phyloP scores from a whole-genome alignment of 2,329 filamentous ascomycete genomes.

The Nothophoma quercina region DNA sequence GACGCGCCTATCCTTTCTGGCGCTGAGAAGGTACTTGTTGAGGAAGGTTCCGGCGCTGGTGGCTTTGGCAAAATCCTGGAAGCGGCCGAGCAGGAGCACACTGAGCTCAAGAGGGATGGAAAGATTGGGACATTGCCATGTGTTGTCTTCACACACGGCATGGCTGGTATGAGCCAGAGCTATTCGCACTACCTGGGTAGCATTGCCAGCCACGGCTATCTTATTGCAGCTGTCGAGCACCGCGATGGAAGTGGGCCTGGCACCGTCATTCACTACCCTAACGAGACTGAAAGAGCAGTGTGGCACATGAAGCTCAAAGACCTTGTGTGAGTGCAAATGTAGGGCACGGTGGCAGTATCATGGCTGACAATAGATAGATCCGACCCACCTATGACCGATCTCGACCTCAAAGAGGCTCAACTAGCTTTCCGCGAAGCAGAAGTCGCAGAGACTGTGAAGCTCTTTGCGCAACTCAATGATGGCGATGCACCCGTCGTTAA shows the following conservation, averaged over 20 bases:
- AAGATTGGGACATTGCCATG: conserved; percentile 48
- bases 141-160: conserved; percentile 57
- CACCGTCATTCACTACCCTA: conserved; percentile 48
- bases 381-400: conserved; percentile 40
- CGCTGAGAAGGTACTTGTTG: conserved; percentile 29
- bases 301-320: conserved; percentile 50
- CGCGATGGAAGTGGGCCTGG: conserved; percentile 57
- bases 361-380: conserved; percentile 17
- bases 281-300: conserved; percentile 43
- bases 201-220: conserved; percentile 55
- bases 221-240: conserved; percentile 58
- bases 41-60: conserved; percentile 25
- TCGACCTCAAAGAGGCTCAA: conserved; percentile 53
- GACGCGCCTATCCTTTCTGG: conserved; percentile 51
- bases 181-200: conserved; percentile 58
- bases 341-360: too few relatives aligned
- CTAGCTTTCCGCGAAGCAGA: conserved; percentile 56
- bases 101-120: conserved; percentile 35
- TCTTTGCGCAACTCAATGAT: conserved; percentile 51
- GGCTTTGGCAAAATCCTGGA: conserved; percentile 27
- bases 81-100: conserved; percentile 29
- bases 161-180: conserved; percentile 55
- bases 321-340: conserved; percentile 31
- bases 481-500: conserved; percentile 47
- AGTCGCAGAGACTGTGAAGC: conserved; percentile 54